Evolutionary conservation across 2,329 filamentous ascomycete species (phyloP), one percentile per base, ranked within the genome.

Genomic region (Diaporthe sp.): DNA sequence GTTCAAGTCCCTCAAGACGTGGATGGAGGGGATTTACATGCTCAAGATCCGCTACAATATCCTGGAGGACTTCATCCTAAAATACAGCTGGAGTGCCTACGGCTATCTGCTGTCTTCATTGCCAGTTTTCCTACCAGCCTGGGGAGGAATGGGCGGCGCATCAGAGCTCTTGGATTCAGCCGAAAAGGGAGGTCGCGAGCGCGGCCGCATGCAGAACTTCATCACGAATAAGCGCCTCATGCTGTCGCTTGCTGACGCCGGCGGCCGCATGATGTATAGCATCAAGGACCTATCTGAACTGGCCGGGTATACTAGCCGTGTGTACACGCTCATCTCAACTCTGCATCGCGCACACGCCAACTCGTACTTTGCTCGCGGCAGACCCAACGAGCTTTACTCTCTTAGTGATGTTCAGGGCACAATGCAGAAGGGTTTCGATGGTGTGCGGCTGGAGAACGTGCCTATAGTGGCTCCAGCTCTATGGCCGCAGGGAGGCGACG

Each of bases 211-310:
- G 95, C 97, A 97, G 86, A 95, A 98, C 46, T 99, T 99, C 85
- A 98, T 99, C 85, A 99, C 97, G 17, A 99, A 99, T 86, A 98
- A 99, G 85, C 92, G 97, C 6, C 92, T 99, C 53, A 98, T 99
- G 97, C 90, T 99, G 44, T 98, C 96, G 22, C 90, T 99, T 51
- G 97, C 97, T 13, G 97, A 99, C 84, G 97, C 97, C 2, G 97
- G 97, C 75, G 96, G 96, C 37, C 91, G 97, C 62, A 98, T 99
- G 95, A 99, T 99, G 97, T 99, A 99, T 87, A 97, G 94, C 77
- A 98, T 99, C 88, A 99, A 99, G 85, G 97, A 99, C 81, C 91
- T 99, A 49, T 96, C 96, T 1, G 97, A 99, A 83, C 88, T 99
- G 46, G 97, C 97, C 7, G 97, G 97, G 31, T 97, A 98, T 86